phyloP scores from a whole-genome alignment of 2,329 filamentous ascomycete genomes.

The Chrysoporthe puriensis region DNA sequence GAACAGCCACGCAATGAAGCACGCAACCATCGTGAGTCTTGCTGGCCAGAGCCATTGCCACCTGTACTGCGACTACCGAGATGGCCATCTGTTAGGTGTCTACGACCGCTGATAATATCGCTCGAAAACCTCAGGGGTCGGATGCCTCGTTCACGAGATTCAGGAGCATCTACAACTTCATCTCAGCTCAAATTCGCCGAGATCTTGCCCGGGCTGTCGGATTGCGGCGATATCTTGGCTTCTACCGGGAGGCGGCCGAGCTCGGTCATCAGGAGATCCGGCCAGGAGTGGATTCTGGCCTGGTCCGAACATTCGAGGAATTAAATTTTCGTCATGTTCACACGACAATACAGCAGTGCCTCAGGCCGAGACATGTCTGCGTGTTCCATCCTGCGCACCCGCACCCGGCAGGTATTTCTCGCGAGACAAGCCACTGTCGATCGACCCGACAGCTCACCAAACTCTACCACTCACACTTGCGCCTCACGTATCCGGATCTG shows the following conservation, averaged over 20 bases:
- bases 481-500: not conserved
- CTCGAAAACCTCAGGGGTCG: not conserved
- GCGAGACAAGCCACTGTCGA: not conserved
- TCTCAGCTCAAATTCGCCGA: not conserved
- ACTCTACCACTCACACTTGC: not conserved
- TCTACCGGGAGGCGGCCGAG: constrained; percentile 8
- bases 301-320: not conserved
- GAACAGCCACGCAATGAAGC: not conserved
- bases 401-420: not conserved
- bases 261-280: not conserved
- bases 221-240: not conserved
- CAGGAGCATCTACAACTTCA: not conserved
- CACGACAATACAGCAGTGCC: not conserved
- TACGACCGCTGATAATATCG: constrained; percentile 5
- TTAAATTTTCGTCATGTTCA: not conserved
- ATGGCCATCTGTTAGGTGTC: not conserved
- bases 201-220: not conserved
- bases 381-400: not conserved
- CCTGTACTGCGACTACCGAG: not conserved
- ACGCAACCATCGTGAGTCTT: constrained; percentile 4
- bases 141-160: not conserved
- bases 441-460: not conserved
- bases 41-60: not conserved
- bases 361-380: not conserved
- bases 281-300: constrained; percentile 6